A percentile compares a stretch with the other conserved stretches of the same genome.
phyloP scores from a whole-genome alignment of 345 rosid genomes.

The Lumnitzera racemosa region DNA sequence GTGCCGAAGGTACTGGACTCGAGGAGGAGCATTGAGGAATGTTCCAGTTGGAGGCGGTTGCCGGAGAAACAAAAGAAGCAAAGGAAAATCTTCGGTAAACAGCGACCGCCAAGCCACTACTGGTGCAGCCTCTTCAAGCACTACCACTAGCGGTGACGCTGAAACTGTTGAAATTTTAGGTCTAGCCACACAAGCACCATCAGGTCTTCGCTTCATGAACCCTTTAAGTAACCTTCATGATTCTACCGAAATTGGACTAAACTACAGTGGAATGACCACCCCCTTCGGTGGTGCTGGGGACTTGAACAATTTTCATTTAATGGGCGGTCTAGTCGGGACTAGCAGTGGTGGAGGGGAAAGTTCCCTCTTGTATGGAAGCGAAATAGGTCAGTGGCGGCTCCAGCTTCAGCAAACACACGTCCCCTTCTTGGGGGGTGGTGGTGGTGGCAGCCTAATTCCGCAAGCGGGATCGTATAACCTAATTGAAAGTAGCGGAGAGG shows the following conservation, averaged over 20 bases:
- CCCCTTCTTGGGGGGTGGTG: slow-evolving; percentile 10
- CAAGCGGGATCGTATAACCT: slow-evolving; percentile 33
- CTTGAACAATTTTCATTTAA: slow-evolving; percentile 23
- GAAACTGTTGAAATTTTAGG: slow-evolving; percentile 33
- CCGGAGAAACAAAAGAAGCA: slow-evolving; percentile 74
- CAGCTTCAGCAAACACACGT: slow-evolving; percentile 9
- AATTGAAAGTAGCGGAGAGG: slow-evolving; percentile 24
- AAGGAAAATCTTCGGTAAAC: slow-evolving; percentile 40
- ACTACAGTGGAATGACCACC: slow-evolving; percentile 28
- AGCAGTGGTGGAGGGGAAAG: slow-evolving; percentile 14
- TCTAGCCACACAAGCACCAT: slow-evolving; percentile 34
- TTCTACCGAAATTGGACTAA: slow-evolving; percentile 32
- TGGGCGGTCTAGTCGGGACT: slow-evolving; percentile 6
- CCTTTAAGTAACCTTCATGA: slow-evolving; percentile 27
- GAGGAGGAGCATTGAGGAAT: slow-evolving; percentile 83
- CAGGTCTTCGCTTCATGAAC: slow-evolving; percentile 24
- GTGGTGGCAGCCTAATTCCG: slow-evolving; percentile 31
- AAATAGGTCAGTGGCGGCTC: slow-evolving; percentile 46
- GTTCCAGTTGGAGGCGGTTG: slow-evolving; percentile 94
- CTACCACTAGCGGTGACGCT: slow-evolving; percentile 10
- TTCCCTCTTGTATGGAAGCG: slow-evolving; percentile 24
- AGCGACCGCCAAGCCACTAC: slow-evolving; percentile 4
- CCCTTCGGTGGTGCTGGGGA: slow-evolving; percentile 33
- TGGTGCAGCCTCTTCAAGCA: slow-evolving; percentile 16
- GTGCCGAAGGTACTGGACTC: slow-evolving; percentile 68